A percentile compares a stretch with the other conserved stretches of the same genome.
Conservation (phyloP, 352 stramenopile species). For the Pythium apleroticum region DNA sequence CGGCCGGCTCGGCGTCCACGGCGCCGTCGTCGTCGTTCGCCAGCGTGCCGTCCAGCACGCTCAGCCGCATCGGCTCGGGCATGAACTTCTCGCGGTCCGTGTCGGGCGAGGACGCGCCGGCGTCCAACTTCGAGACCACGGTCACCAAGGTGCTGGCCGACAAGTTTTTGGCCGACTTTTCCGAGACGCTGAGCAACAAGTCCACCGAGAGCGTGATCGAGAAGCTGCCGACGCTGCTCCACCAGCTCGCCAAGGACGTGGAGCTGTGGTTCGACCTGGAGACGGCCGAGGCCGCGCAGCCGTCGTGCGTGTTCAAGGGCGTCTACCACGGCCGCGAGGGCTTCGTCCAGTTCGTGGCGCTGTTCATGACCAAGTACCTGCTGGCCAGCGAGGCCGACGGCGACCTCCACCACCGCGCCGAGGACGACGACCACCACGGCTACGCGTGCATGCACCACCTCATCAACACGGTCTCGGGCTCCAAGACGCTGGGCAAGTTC, state of each 20-base stretch:
- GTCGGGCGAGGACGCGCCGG: conserved; percentile 9
- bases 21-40: background rate
- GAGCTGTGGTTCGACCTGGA: conserved; percentile 86
- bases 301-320: conserved; percentile 86
- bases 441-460: conserved; percentile 59
- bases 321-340: conserved; percentile 86
- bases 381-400: conserved; percentile 56
- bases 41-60: conserved; percentile 30
- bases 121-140: conserved; percentile 39
- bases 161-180: conserved; percentile 68
- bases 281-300: conserved; percentile 65
- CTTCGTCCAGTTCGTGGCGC: conserved; percentile 79
- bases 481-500: conserved; percentile 72
- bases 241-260: conserved; percentile 85
- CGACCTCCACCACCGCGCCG: conserved; percentile 46
- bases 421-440: conserved; percentile 76
- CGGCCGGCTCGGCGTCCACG: background rate
- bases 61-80: conserved; percentile 33
- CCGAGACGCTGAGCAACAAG: conserved; percentile 47
- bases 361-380: conserved; percentile 83
- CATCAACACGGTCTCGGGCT: conserved; percentile 78
- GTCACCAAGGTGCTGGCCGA: conserved; percentile 69
- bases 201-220: conserved; percentile 50
- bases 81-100: conserved; percentile 4
- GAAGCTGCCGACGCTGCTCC: conserved; percentile 60